Conservation (phyloP, 2,329 filamentous ascomycete genomes). For the Grosmannia penicillata region DNA sequence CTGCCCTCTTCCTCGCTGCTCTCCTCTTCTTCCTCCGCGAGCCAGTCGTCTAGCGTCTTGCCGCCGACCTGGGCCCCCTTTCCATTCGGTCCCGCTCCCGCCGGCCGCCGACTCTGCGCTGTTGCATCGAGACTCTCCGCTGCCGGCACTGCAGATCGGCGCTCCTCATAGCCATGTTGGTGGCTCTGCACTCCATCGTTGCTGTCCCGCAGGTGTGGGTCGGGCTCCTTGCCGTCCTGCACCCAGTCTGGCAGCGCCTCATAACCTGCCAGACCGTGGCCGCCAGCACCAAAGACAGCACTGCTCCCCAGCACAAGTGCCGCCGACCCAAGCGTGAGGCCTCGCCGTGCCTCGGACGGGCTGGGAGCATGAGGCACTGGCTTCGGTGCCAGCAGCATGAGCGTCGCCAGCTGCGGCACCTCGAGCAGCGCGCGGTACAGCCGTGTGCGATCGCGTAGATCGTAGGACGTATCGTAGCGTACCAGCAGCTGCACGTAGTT, state of each 20-base stretch:
- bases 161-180: slow-evolving; percentile 21
- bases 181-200: slow-evolving; percentile 22
- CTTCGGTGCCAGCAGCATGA: slow-evolving; percentile 87
- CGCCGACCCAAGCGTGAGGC: slow-evolving; percentile 67
- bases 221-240: slow-evolving; percentile 61
- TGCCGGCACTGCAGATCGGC: slow-evolving; percentile 36
- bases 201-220: slow-evolving; percentile 54
- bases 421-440: slow-evolving; percentile 75
- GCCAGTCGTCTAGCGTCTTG: slow-evolving; percentile 87
- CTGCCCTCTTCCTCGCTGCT: slow-evolving; percentile 33
- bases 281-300: slow-evolving; percentile 22
- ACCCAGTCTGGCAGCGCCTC: slow-evolving; percentile 77
- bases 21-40: slow-evolving; percentile 54
- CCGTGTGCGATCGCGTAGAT: slow-evolving; percentile 79
- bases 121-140: slow-evolving; percentile 49
- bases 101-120: slow-evolving; percentile 13
- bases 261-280: slow-evolving; percentile 66
- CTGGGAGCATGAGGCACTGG: slow-evolving; percentile 82
- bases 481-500: slow-evolving; percentile 72
- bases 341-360: slow-evolving; percentile 70
- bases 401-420: slow-evolving; percentile 72
- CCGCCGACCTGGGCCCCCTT: slow-evolving; percentile 36
- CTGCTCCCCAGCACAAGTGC: slow-evolving; percentile 64
- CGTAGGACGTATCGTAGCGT: slow-evolving; percentile 88
- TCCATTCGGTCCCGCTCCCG: slow-evolving; percentile 29